phyloP scores from a whole-genome alignment of 169 alveolate genomes.

The Perkinsus chesapeaki region DNA sequence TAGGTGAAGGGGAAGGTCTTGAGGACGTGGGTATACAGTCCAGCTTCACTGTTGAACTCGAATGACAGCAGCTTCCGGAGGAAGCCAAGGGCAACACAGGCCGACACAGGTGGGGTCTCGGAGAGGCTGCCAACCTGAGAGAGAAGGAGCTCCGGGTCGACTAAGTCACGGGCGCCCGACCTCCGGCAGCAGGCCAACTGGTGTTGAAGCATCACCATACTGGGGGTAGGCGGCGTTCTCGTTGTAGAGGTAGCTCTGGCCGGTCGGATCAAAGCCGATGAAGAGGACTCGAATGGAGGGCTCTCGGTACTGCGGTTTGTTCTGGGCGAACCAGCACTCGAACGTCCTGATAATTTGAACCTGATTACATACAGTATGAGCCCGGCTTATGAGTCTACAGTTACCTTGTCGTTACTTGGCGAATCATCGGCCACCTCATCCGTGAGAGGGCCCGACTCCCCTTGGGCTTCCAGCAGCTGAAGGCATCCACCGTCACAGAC shows the following conservation, averaged over 20 bases:
- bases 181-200: not conserved
- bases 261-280: not conserved
- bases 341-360: not conserved
- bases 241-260: not conserved
- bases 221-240: not conserved
- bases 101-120: not conserved
- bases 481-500: not conserved
- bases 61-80: not conserved
- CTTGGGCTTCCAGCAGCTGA: not conserved
- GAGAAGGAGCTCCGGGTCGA: not conserved
- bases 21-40: not conserved
- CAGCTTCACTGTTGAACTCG: not conserved
- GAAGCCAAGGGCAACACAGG: not conserved
- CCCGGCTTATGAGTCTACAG: not conserved
- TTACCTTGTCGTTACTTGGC: not conserved
- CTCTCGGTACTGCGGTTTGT: not conserved
- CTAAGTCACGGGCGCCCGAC: not conserved
- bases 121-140: not conserved
- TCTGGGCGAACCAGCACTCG: not conserved
- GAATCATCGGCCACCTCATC: not conserved
- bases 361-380: not conserved
- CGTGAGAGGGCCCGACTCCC: not conserved
- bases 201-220: not conserved
- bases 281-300: not conserved
- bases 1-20: not conserved